These are phyloP conservation scores for Mangifera indica DNA, from an alignment of 345 rosid genomes.

Conservation along the genomic window DNA sequence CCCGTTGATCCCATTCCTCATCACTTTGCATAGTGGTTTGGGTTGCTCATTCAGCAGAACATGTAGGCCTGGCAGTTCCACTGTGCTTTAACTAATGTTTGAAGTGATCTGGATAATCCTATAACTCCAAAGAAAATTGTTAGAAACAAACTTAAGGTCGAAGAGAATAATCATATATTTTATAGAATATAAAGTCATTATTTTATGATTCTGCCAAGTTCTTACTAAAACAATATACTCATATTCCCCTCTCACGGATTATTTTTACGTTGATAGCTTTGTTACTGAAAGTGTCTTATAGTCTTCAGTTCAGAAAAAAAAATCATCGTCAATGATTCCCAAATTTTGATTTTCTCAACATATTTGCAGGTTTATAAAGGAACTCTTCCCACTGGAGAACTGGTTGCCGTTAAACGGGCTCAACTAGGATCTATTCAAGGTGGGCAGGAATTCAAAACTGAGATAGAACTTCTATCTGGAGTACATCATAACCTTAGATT, in stretches of 20 bases:
- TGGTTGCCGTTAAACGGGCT: conserved; percentile 78
- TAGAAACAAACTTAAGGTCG: not conserved
- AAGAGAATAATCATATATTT: not conserved
- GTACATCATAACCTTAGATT: conserved; percentile 91
- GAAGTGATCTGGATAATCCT: not conserved
- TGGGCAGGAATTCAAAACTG: conserved; percentile 76
- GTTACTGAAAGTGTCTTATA: not conserved
- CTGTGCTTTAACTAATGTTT: not conserved
- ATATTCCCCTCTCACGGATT: not conserved
- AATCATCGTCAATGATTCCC: not conserved
- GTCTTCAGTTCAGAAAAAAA: not conserved
- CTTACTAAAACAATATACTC: no score
- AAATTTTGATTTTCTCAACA: not conserved
- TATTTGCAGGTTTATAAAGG: conserved; percentile 70
- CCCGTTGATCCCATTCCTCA: not conserved
- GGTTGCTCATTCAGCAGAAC: not conserved
- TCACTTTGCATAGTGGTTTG: not conserved
- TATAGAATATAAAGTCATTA: no score
- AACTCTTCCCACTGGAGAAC: conserved; percentile 47
- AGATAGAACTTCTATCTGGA: conserved; percentile 84
- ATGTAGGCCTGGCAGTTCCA: not conserved
- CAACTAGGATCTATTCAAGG: conserved; percentile 84
- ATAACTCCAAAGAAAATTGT: not conserved
- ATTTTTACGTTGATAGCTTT: not conserved
- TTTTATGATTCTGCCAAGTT: not conserved